A percentile compares a stretch with the other conserved stretches of the same genome.
Evolutionary conservation across 164 flowering plant species (phyloP).

Genomic region (Hamamelis virginiana): DNA sequence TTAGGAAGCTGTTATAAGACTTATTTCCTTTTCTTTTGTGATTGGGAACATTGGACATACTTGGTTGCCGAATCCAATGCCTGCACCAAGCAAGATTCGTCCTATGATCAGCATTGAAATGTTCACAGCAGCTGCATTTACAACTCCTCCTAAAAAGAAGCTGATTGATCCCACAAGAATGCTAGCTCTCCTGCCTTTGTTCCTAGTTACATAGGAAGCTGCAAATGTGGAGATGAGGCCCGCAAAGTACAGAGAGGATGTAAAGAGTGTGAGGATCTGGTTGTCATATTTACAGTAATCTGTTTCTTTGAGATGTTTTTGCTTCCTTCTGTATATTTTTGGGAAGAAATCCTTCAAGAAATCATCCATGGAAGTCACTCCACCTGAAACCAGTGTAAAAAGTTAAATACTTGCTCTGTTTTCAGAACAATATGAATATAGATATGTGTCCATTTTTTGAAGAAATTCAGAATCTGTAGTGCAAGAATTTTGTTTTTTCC

Average conservation of each 20-base stretch:
- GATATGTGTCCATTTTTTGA: no score
- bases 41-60: conserved; percentile 26
- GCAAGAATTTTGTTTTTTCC: no score
- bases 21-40: neutral
- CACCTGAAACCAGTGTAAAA: conserved; percentile 49
- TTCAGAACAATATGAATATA: no score
- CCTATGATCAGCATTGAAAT: conserved; percentile 78
- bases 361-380: conserved; percentile 98
- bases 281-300: conserved; percentile 92
- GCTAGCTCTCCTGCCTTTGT: conserved; percentile 63
- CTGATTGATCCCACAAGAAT: conserved; percentile 71
- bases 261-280: conserved; percentile 83
- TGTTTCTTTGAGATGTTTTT: conserved; percentile 60
- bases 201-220: conserved; percentile 73
- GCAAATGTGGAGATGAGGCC: conserved; percentile 80
- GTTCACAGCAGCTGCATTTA: conserved; percentile 73
- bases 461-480: no score
- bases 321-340: conserved; percentile 67
- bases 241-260: conserved; percentile 88
- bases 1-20: neutral
- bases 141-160: conserved; percentile 68
- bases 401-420: neutral
- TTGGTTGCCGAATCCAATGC: conserved; percentile 93
- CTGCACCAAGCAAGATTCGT: conserved; percentile 69
- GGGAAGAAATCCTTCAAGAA: conserved; percentile 83